Percentiles rank a stretch among this genome's conserved stretches.
phyloP scores from a whole-genome alignment of 495 filamentous ascomycete species.

The Neurospora hispaniola region DNA sequence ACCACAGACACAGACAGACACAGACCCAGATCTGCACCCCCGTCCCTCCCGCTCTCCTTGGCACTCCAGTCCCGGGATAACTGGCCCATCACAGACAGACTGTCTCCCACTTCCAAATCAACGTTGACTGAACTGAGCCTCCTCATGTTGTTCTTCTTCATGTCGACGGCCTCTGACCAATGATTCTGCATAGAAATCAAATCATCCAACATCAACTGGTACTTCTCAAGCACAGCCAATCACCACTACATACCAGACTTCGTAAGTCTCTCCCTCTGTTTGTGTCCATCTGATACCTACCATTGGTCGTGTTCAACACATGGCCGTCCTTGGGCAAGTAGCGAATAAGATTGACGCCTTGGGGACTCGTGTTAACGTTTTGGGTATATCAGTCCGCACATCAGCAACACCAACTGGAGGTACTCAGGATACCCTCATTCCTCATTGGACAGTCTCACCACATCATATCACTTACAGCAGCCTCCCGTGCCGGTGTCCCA shows the following conservation, averaged over 20 bases:
- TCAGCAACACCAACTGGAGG: neutral
- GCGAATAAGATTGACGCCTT: neutral
- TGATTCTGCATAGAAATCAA: conserved; percentile 9
- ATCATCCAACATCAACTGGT: conserved; percentile 11
- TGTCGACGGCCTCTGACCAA: conserved; percentile 8
- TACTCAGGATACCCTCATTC: neutral
- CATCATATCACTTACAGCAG: neutral
- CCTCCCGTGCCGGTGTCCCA: neutral
- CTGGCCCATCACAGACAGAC: neutral
- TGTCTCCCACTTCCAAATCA: no score
- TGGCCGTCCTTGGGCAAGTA: neutral
- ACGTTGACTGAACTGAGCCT: neutral
- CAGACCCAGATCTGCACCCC: neutral
- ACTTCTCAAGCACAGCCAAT: neutral
- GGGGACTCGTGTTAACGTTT: neutral
- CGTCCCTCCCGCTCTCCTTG: neutral
- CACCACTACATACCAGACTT: neutral
- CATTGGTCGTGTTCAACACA: neutral
- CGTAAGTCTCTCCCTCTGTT: neutral
- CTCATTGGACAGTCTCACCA: neutral
- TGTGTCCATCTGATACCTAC: neutral
- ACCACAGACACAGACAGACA: neutral
- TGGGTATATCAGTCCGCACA: neutral
- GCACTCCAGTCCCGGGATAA: neutral
- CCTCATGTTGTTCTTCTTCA: neutral